Evolutionary conservation across 768 basidiomycete species (phyloP).

Genomic region (Lactifluus rugatus): DNA sequence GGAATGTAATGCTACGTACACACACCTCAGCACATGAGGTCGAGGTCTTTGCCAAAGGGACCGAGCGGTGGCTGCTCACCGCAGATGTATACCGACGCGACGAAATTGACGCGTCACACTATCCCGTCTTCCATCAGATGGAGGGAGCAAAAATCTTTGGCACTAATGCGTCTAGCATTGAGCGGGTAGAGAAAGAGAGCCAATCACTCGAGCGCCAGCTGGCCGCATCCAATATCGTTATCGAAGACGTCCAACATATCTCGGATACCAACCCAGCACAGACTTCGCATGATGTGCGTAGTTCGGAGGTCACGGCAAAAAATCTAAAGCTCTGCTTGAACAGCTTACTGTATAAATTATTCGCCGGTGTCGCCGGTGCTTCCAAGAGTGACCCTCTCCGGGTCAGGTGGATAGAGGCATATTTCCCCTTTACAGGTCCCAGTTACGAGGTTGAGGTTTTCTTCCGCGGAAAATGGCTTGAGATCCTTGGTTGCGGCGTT

Average conservation of each 20-base stretch:
- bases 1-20: conserved; percentile 83
- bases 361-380: conserved; percentile 49
- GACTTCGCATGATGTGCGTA: conserved; percentile 58
- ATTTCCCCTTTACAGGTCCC: conserved; percentile 96
- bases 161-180: conserved; percentile 45
- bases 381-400: conserved; percentile 59
- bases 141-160: conserved; percentile 85
- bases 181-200: conserved; percentile 65
- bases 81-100: conserved; percentile 97
- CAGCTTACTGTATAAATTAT: conserved; percentile 70
- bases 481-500: conserved; percentile 91
- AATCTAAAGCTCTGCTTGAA: conserved; percentile 90
- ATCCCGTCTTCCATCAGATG: conserved; percentile 98
- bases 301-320: conserved; percentile 63
- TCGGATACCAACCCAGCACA: conserved; percentile 75
- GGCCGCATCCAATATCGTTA: conserved; percentile 64
- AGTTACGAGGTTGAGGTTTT: conserved; percentile 98
- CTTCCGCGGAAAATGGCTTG: conserved; percentile 93
- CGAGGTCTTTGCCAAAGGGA: conserved; percentile 69
- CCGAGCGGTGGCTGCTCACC: conserved; percentile 80
- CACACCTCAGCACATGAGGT: conserved; percentile 99
- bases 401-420: conserved; percentile 96
- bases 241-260: conserved; percentile 76
- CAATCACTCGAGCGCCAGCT: conserved; percentile 49
- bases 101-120: conserved; percentile 95